These are phyloP conservation scores for Hypoxylon perforatum DNA, from an alignment of 495 filamentous ascomycete genomes.

Conservation along the genomic window DNA sequence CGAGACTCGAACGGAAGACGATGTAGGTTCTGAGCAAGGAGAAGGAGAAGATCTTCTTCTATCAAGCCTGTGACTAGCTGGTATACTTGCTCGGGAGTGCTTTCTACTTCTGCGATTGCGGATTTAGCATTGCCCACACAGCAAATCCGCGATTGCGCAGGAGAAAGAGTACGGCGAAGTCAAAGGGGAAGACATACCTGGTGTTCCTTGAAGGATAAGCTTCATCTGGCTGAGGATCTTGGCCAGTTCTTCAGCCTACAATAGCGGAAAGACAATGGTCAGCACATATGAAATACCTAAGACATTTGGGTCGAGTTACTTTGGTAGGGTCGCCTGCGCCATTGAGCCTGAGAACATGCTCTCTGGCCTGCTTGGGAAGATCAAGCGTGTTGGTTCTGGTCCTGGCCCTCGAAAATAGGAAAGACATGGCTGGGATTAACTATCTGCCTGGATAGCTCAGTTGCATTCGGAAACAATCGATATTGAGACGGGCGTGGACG, in stretches of 20 bases:
- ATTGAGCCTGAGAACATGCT: slow-evolving; percentile 65
- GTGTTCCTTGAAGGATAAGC: slow-evolving; percentile 82
- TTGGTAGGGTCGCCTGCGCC: slow-evolving; percentile 61
- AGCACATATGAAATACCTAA: slow-evolving; percentile 1
- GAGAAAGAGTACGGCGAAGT: slow-evolving; percentile 5
- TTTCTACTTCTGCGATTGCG: slow-evolving; percentile 77
- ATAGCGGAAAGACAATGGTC: slow-evolving; percentile 1
- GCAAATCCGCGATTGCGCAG: neutral
- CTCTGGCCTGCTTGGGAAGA: slow-evolving; percentile 63
- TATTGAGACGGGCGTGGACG: neutral
- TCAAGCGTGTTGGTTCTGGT: slow-evolving; percentile 64
- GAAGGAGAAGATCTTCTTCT: slow-evolving; percentile 86
- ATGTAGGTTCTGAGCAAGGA: slow-evolving; percentile 81
- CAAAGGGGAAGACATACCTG: slow-evolving; percentile 63
- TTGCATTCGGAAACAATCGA: slow-evolving; percentile 6
- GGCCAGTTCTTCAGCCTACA: slow-evolving; percentile 75
- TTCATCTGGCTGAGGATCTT: slow-evolving; percentile 86
- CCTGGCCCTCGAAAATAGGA: slow-evolving; percentile 84
- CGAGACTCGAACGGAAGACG: slow-evolving; percentile 92
- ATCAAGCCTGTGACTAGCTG: slow-evolving; percentile 82
- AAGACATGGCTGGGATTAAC: slow-evolving; percentile 73
- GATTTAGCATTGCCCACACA: neutral
- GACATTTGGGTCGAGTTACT: slow-evolving; percentile 47
- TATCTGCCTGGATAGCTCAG: slow-evolving; percentile 10
- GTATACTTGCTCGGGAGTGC: slow-evolving; percentile 85